phyloP scores from a whole-genome alignment of 2,329 filamentous ascomycete species.

The Ustilaginoidea virens region DNA sequence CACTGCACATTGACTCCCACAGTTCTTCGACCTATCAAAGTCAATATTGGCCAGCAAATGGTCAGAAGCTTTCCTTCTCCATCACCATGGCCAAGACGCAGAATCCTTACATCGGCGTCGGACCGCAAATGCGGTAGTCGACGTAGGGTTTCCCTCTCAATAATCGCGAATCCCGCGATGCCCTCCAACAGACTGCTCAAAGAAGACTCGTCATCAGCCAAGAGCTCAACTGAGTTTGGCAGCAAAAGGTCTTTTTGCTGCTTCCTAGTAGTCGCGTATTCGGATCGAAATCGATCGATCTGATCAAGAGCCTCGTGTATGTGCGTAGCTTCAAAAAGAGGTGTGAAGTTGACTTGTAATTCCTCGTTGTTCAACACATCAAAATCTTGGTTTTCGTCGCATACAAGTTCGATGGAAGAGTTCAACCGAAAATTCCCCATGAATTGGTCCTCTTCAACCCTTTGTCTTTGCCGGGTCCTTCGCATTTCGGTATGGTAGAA shows the following conservation, averaged over 20 bases:
- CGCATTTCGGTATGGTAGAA: constrained; percentile 92
- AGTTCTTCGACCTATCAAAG: constrained; percentile 98
- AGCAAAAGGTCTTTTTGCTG: constrained; percentile 85
- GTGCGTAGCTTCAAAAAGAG: constrained; percentile 86
- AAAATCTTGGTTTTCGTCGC: constrained; percentile 89
- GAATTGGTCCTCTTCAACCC: constrained; percentile 60
- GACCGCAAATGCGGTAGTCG: constrained; percentile 72
- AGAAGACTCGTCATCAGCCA: constrained; percentile 69
- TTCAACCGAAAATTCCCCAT: constrained; percentile 80
- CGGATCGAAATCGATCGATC: constrained; percentile 74
- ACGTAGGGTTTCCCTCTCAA: constrained; percentile 87
- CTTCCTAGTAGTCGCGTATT: constrained; percentile 83
- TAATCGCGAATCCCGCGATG: constrained; percentile 90
- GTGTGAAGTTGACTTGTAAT: constrained; percentile 84
- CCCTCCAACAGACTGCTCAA: constrained; percentile 86
- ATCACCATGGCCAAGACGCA: background rate
- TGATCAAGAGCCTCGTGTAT: constrained; percentile 92
- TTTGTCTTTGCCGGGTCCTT: constrained; percentile 66
- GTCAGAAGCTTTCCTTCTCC: background rate
- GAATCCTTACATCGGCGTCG: constrained; percentile 54
- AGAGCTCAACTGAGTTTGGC: constrained; percentile 57
- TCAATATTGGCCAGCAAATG: too few relatives aligned
- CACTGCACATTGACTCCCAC: constrained; percentile 96
- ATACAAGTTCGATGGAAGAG: constrained; percentile 87
- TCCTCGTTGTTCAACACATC: constrained; percentile 93